Percentiles rank a stretch among this genome's conserved stretches.
phyloP scores from a whole-genome alignment of 768 basidiomycete species.

The Chlorophyllum brunneum region DNA sequence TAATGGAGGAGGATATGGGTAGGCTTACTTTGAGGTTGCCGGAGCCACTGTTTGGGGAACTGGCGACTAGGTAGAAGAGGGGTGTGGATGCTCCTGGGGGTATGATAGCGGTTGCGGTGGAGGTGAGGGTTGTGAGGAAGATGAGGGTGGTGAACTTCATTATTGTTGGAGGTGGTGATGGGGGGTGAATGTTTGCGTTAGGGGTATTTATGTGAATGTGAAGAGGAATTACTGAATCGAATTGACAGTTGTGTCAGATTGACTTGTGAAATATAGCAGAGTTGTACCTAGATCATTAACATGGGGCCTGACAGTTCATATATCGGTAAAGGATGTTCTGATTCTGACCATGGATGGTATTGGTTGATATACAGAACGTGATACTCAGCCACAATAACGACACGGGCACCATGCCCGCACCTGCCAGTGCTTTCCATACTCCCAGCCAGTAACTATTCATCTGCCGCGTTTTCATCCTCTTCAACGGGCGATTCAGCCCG shows the following conservation, averaged over 20 bases:
- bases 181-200: not conserved
- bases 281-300: not conserved
- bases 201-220: not conserved
- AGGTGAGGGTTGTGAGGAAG: slow-evolving; percentile 11
- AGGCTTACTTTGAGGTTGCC: slow-evolving; percentile 21
- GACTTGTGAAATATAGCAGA: not conserved
- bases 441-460: too few species aligned
- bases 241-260: not conserved
- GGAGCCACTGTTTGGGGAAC: slow-evolving; percentile 9
- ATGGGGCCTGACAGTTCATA: not conserved
- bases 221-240: not conserved
- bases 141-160: slow-evolving; percentile 13
- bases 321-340: too few species aligned
- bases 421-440: not conserved
- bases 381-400: not conserved
- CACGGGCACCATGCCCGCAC: not conserved
- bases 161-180: not conserved
- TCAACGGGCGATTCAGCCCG: not conserved
- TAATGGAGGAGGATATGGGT: slow-evolving; percentile 16
- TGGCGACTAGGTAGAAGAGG: slow-evolving; percentile 30
- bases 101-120: slow-evolving; percentile 13
- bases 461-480: slow-evolving; percentile 4
- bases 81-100: slow-evolving; percentile 29
- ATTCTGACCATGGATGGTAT: not conserved
- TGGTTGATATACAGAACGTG: not conserved